A percentile compares a stretch with the other conserved stretches of the same genome.
These are phyloP conservation scores for Ascoidea rubescens DNA, from an alignment of 805 yeast species.

Conservation along the genomic window DNA sequence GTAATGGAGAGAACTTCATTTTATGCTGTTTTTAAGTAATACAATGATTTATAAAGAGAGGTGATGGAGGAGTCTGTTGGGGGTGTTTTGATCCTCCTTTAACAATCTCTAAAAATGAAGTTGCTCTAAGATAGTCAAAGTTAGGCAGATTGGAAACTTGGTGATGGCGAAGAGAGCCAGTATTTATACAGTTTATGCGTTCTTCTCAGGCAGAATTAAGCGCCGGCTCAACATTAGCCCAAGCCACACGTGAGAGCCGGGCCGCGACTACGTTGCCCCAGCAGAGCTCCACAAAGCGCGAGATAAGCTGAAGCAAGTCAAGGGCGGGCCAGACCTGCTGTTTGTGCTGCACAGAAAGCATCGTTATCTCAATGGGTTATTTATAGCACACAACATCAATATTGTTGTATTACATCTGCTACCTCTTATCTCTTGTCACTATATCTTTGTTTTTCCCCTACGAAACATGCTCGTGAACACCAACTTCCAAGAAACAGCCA, in stretches of 20 bases:
- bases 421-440: too few species aligned
- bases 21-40: neutral
- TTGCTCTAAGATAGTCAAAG: too few species aligned
- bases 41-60: neutral
- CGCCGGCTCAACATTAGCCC: neutral
- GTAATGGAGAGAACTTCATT: neutral
- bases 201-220: neutral
- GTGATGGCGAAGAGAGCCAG: neutral
- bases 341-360: too few species aligned
- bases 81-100: neutral
- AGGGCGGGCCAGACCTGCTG: neutral
- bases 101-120: neutral
- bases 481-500: conserved; percentile 3
- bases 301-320: neutral
- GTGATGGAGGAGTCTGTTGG: neutral
- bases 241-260: neutral
- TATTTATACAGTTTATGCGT: neutral
- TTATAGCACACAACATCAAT: too few species aligned
- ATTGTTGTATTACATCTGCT: too few species aligned
- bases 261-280: neutral
- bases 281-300: neutral
- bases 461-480: too few species aligned
- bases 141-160: too few species aligned
- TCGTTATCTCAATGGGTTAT: too few species aligned
- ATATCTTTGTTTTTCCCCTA: too few species aligned